Base-by-base conservation (phyloP, 805 yeast species). In the Kuraishia borneana region DNA sequence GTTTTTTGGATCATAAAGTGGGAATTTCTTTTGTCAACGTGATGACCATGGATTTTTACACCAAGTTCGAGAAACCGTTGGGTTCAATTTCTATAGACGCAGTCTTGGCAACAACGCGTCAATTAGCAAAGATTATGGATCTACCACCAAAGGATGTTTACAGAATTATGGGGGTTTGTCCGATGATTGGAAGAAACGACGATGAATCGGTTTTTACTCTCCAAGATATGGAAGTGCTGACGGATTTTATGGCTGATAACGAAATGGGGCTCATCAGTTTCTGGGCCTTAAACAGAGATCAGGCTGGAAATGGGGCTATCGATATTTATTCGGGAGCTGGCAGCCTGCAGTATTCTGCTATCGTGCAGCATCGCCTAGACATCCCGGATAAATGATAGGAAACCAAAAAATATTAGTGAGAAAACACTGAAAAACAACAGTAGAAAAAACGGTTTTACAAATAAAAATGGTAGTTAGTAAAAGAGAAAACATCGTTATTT, bases 211-310 rank as follows among this genome's bases (percentile, higher is more conserved):
- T 39, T 1, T 44, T 54, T n/a, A 32, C 41, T 2, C 16, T 46
- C 1, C 18, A 34, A 5, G 58, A 54, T 26, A 50, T 52, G 53
- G 29, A 38, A 8, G 22, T 18, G 20, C 22, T 54, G 4, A 36
- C 53, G 18, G 28, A 37, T 5, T 49, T 45, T 37, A 44, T 42
- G 3, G 40, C 36, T 14, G 3, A 16, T 5, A 39, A 42, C 5
- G 27, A 40, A 3, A 33, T 54, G 7, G 58, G 57, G 3, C 26
- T 48, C 20, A 32, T 54, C 16, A 37, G 51, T 2, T 54, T 45
- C 31, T 54, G 60, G 60, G 54, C 60, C 6, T 36, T 54, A 16
- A 54, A 53, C 34, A 41, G 60, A 34, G 60, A 54, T 33, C 60
- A 54, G 35, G 39, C 21, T 5, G 37, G 20, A 6, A 18, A 5